Evolutionary conservation across 805 yeast genomes (phyloP).

Genomic region (Metschnikowia dekortorum): DNA sequence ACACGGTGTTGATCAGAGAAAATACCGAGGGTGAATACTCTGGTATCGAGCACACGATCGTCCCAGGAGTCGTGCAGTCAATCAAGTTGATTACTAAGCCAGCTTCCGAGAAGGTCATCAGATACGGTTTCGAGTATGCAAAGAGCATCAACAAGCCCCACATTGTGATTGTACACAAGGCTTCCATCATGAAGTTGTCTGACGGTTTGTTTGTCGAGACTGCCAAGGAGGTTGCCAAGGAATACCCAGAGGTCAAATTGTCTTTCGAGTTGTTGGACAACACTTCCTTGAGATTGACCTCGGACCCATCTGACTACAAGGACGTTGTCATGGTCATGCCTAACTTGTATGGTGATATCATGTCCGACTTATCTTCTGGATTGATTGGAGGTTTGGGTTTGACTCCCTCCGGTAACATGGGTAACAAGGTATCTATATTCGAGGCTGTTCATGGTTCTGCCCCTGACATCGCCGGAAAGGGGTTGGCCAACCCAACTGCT

Average conservation of each 20-base stretch:
- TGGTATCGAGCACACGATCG: constrained; percentile 97
- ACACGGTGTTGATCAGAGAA: constrained; percentile 95
- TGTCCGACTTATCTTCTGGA: constrained; percentile 97
- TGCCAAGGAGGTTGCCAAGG: constrained; percentile 84
- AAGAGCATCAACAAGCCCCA: constrained; percentile 80
- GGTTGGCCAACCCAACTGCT: constrained; percentile 98
- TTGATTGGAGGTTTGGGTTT: constrained; percentile 98
- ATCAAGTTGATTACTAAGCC: constrained; percentile 95
- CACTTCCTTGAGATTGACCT: constrained; percentile 86
- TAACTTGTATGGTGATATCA: constrained; percentile 97
- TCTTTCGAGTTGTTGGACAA: constrained; percentile 90
- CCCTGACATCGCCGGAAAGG: constrained; percentile 98
- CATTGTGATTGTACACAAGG: constrained; percentile 95
- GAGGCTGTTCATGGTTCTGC: constrained; percentile 99
- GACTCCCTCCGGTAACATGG: constrained; percentile 99
- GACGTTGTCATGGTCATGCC: constrained; percentile 97
- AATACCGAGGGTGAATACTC: constrained; percentile 99
- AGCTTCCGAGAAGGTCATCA: constrained; percentile 94
- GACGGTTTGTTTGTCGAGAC: constrained; percentile 95
- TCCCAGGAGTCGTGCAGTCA: constrained; percentile 97
- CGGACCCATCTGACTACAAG: constrained; percentile 83
- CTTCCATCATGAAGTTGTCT: constrained; percentile 95
- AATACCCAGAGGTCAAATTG: constrained; percentile 85
- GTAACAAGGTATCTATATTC: constrained; percentile 94
- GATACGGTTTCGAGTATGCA: constrained; percentile 97